Base-by-base conservation (phyloP, 192 early-diverging fungal species). In the Backusella psychrophila region DNA sequence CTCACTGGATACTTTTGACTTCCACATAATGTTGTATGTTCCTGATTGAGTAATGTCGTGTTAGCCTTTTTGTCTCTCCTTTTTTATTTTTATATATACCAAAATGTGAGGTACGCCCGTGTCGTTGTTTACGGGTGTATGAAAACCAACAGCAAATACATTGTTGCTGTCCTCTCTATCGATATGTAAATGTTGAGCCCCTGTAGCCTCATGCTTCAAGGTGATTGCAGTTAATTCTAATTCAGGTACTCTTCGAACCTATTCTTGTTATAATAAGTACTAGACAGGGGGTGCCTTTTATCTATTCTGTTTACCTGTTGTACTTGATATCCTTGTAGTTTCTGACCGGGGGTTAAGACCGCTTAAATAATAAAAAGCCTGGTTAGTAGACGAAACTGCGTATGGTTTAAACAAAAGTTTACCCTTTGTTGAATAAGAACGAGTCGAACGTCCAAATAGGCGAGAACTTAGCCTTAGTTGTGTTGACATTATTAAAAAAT, bases 21-120 rank as follows among this genome's bases (percentile, higher is more conserved):
- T 8, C 97, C 97, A 73, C 97, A 98, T 42, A 98, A 87, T 19
- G 97, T 94, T 2, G 95, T 97, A 81, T 98, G 97, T 84, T 97
- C 95, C 83, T 84, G 21, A 35, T 44, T 38, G 42, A 33, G 33
- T 38, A 9, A 65, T 26, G 42, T 41, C 12, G 9, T 14, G 53
- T 26, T 69, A 74, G 39, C 31, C 35, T 33, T 21, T 8, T 17
- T 14, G 14, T 9, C 2, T 33, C 66, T 12, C n/a, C n/a, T n/a
- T n/a, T n/a, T n/a, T n/a, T n/a, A n/a, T 29, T 1, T 29, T 21
- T 53, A 19, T 53, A 21, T 23, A 29, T 82, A 84, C 87, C 68
- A 98, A 88, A 79, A 98, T 97, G 78, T 98, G 97, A 66, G 96
- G 90, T 7, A 97, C 92, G 3, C 97, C 97, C 21, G 95, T 92